These are phyloP conservation scores for Pseudopyrenochaeta lycopersici DNA, from an alignment of 2,329 filamentous ascomycete genomes.

Conservation along the genomic window DNA sequence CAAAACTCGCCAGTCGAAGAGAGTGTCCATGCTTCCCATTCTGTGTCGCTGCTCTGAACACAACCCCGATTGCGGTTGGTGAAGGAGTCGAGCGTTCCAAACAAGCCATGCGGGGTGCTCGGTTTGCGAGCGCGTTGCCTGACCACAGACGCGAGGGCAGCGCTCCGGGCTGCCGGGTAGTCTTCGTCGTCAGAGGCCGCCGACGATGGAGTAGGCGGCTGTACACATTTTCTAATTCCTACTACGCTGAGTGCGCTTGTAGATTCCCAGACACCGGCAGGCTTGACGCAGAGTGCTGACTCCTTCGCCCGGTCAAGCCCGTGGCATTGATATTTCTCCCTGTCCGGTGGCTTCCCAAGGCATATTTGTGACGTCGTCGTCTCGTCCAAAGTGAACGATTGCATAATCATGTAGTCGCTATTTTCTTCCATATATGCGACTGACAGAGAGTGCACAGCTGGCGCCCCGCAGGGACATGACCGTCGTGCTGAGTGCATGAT, in stretches of 20 bases:
- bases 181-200: slow-evolving; percentile 35
- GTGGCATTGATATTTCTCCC: slow-evolving; percentile 41
- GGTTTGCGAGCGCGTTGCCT: slow-evolving; percentile 38
- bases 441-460: slow-evolving; percentile 69
- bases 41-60: slow-evolving; percentile 27
- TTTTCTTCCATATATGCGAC: slow-evolving; percentile 70
- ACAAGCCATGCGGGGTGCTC: slow-evolving; percentile 11
- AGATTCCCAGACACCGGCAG: slow-evolving; percentile 72
- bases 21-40: slow-evolving; percentile 66
- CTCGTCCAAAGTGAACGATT: slow-evolving; percentile 67
- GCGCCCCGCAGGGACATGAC: slow-evolving; percentile 62
- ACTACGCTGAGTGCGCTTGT: slow-evolving; percentile 69
- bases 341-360: slow-evolving; percentile 58
- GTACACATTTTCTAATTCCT: slow-evolving; percentile 65
- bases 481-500: slow-evolving; percentile 65
- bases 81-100: slow-evolving; percentile 13
- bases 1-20: slow-evolving; percentile 57
- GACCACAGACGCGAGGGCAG: slow-evolving; percentile 31
- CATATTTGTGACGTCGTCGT: slow-evolving; percentile 64
- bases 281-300: slow-evolving; percentile 62
- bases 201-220: slow-evolving; percentile 37
- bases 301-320: slow-evolving; percentile 56
- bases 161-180: slow-evolving; percentile 15
- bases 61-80: slow-evolving; percentile 5
- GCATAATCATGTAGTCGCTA: slow-evolving; percentile 70